phyloP scores from a whole-genome alignment of 208 protist genomes.

The Leishmania arabica region DNA sequence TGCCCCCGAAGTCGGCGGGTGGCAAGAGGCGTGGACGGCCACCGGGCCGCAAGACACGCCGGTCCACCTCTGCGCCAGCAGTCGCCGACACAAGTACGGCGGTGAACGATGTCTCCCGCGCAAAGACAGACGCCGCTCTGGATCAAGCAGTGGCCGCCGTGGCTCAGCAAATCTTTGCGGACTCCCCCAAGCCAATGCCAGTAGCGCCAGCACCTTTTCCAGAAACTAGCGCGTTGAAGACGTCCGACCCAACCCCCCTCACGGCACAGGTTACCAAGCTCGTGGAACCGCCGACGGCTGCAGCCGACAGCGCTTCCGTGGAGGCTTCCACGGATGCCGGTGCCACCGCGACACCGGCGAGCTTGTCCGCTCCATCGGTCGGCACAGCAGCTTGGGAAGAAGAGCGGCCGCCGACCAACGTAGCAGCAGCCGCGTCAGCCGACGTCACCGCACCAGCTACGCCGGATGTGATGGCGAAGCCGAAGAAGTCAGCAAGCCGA shows the following conservation, averaged over 20 bases:
- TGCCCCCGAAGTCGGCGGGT: not conserved
- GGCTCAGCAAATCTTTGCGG: slow-evolving; percentile 18
- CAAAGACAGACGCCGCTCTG: not conserved
- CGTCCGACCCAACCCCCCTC: not conserved
- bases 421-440: not conserved
- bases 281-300: slow-evolving; percentile 3
- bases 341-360: not conserved
- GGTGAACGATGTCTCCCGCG: not conserved
- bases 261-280: slow-evolving; percentile 2
- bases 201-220: not conserved
- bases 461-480: not conserved
- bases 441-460: not conserved
- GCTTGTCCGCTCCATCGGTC: not conserved
- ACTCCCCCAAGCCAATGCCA: slow-evolving; percentile 10
- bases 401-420: not conserved
- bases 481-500: not conserved
- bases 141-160: slow-evolving; percentile 8
- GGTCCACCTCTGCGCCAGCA: not conserved
- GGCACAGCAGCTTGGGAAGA: not conserved
- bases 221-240: not conserved
- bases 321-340: not conserved
- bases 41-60: slow-evolving; percentile 16
- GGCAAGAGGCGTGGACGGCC: slow-evolving; percentile 26
- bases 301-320: not conserved
- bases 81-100: not conserved